Percentiles rank a stretch among this genome's conserved stretches.
Conservation (phyloP, 345 rosid genomes). For the Brassica incana region DNA sequence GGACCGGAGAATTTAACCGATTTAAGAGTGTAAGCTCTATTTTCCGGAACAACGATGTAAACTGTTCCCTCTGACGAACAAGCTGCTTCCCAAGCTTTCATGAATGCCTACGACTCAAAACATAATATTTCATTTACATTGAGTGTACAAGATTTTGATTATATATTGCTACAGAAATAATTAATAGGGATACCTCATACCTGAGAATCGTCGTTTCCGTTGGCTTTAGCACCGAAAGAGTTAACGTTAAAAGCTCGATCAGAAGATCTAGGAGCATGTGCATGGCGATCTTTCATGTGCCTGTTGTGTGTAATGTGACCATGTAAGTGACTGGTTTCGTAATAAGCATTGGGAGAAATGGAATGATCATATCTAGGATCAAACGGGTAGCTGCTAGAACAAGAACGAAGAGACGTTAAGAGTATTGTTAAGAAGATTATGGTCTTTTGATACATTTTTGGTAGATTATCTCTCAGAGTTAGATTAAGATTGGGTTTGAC, state of each 20-base stretch:
- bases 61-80: slow-evolving; percentile 56
- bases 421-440: slow-evolving; percentile 23
- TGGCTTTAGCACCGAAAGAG: slow-evolving; percentile 55
- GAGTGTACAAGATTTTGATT: not conserved
- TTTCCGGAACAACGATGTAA: slow-evolving; percentile 52
- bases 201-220: slow-evolving; percentile 59
- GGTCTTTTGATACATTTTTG: slow-evolving; percentile 25
- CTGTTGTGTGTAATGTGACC: slow-evolving; percentile 18
- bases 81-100: slow-evolving; percentile 59
- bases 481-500: slow-evolving; percentile 41
- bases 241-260: slow-evolving; percentile 47
- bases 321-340: slow-evolving; percentile 26
- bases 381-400: slow-evolving; percentile 32
- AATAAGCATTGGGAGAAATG: slow-evolving; percentile 18
- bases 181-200: slow-evolving; percentile 48
- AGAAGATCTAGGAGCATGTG: slow-evolving; percentile 37
- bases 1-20: slow-evolving; percentile 80
- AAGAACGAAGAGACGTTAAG: slow-evolving; percentile 20
- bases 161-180: not conserved
- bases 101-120: slow-evolving; percentile 50
- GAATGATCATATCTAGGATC: slow-evolving; percentile 26
- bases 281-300: slow-evolving; percentile 3
- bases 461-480: slow-evolving; percentile 26
- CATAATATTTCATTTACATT: not conserved
- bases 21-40: slow-evolving; percentile 55